Base-by-base conservation (phyloP, 23 red algal genomes). In the Chondrus crispus region DNA sequence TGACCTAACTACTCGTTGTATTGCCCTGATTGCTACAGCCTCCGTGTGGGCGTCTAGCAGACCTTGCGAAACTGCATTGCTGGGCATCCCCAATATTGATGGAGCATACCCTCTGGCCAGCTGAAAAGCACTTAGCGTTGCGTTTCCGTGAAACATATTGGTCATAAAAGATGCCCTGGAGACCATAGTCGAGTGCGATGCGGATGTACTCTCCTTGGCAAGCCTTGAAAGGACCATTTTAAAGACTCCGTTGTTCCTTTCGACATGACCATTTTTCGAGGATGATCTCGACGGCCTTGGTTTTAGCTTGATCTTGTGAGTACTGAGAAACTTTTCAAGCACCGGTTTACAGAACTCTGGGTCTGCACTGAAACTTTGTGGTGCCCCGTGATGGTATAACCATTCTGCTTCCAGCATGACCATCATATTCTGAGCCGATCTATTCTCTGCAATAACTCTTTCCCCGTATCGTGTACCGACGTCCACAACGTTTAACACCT, bases 241-340 rank as follows among this genome's bases (percentile, higher is more conserved):
- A 60, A 86, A 86, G 19, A 86, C 20, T 2, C 82, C 82, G 46
- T 86, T 86, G 62, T 86, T 86, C 6, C 82, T 2, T 68, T 86
- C 82, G 26, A 86, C 30, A 24, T 71, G 66, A 8, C 82, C 82
- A 51, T 86, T 86, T 26, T 69, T 86, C 11, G 58, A 68, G 58
- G 82, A 86, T 72, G 82, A 86, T 7, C 55, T 43, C 29, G 82
- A 35, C 5, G 82, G 82, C 46, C 55, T 68, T 7, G 66, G 47
- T 9, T 45, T 38, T 5, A 68, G n/a, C 12, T 41, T 28, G 57
- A 86, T 86, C 16, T 32, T 47, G 42, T 70, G 53, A 28, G 57
- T 20, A 13, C 35, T 45, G 10, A 68, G 38, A 26, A 70, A 19
- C 36, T 40, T 36, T 72, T 70, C 70, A 24, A 86, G 82, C 13